A percentile compares a stretch with the other conserved stretches of the same genome.
phyloP scores from a whole-genome alignment of 2,329 filamentous ascomycete genomes.

The Botrytis cinerea region DNA sequence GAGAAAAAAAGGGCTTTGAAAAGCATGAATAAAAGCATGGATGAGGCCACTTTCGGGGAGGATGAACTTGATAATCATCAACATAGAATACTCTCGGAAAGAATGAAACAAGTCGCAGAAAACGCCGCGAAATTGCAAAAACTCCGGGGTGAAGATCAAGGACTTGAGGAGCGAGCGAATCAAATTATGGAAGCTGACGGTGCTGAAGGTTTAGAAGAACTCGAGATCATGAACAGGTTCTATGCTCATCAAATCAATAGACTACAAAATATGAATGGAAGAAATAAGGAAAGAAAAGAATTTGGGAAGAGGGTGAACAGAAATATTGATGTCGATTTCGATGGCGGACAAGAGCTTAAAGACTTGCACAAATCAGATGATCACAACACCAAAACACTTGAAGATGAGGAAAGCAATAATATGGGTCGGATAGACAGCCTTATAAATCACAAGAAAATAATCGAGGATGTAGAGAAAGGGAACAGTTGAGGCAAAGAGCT shows the following conservation, averaged over 20 bases:
- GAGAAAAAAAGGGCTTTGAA: neutral
- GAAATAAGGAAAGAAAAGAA: neutral
- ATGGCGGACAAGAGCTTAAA: neutral
- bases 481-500: neutral
- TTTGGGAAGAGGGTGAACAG: neutral
- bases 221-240: neutral
- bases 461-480: neutral
- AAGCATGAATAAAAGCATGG: neutral
- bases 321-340: neutral
- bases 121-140: neutral
- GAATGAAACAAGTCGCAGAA: neutral
- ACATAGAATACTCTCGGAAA: neutral
- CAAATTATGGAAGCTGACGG: neutral
- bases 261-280: neutral
- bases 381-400: neutral
- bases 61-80: neutral
- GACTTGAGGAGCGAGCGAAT: neutral
- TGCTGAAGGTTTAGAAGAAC: neutral
- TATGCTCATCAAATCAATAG: neutral
- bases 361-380: neutral
- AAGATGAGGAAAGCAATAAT: neutral
- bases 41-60: neutral
- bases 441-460: neutral
- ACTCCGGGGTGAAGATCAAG: neutral
- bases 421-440: neutral